Evolutionary conservation across 2,329 filamentous ascomycete species (phyloP).

Genomic region (Exutisphaerella laricina): DNA sequence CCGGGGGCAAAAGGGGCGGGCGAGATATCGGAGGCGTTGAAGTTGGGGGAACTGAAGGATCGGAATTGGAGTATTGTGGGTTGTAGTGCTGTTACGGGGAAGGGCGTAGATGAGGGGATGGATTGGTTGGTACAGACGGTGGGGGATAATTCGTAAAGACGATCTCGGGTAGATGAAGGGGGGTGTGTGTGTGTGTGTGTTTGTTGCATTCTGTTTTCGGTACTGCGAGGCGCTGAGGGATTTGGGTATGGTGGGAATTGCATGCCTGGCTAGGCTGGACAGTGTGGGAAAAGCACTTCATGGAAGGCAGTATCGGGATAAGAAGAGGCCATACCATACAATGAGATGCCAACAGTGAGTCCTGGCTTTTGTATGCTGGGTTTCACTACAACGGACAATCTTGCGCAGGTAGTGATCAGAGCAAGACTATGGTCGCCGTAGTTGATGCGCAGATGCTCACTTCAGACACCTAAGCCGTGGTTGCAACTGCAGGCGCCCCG

Average conservation of each 20-base stretch:
- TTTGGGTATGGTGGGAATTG: neutral
- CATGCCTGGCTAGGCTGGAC: neutral
- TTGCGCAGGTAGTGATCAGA: too few relatives aligned
- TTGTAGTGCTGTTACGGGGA: slow-evolving; percentile 91
- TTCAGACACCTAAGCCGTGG: too few relatives aligned
- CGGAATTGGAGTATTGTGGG: slow-evolving; percentile 99
- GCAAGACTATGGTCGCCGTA: too few relatives aligned
- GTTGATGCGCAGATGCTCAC: too few relatives aligned
- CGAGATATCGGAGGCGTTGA: slow-evolving; percentile 91
- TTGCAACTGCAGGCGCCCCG: too few relatives aligned
- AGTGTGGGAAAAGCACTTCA: neutral
- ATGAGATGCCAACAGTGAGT: too few relatives aligned
- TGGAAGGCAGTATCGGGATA: neutral
- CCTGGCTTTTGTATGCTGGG: too few relatives aligned
- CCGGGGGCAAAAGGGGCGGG: slow-evolving; percentile 93
- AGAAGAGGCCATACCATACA: too few relatives aligned
- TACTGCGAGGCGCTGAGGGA: slow-evolving; percentile 2
- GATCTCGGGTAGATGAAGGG: neutral
- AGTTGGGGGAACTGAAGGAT: slow-evolving; percentile 84
- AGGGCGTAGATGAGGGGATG: slow-evolving; percentile 95
- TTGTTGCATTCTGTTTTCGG: neutral
- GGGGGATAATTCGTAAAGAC: slow-evolving; percentile 20
- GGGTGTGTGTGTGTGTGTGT: neutral
- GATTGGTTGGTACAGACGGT: slow-evolving; percentile 74
- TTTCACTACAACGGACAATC: too few relatives aligned